Percentiles rank a stretch among this genome's conserved stretches.
Evolutionary conservation across 2,329 filamentous ascomycete species (phyloP).

Genomic region (Hysterium pulicare): DNA sequence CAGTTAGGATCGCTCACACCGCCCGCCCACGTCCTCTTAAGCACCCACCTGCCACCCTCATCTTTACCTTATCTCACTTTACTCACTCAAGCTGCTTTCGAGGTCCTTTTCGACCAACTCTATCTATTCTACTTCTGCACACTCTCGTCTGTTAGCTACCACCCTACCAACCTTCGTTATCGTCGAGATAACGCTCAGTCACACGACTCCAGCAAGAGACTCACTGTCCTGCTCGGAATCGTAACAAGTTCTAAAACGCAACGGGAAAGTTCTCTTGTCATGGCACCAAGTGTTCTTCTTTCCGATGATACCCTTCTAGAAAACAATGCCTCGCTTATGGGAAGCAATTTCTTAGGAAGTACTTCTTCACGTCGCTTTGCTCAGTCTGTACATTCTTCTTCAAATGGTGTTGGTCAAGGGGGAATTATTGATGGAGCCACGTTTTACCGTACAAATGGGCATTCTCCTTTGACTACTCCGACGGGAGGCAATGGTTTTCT

Average conservation of each 20-base stretch:
- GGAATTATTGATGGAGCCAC: not conserved
- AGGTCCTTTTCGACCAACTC: not conserved
- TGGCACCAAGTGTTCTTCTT: constrained; percentile 6
- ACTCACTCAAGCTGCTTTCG: not conserved
- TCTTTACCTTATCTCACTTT: not conserved
- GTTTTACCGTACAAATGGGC: not conserved
- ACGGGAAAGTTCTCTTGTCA: not conserved
- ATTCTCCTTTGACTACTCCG: not conserved
- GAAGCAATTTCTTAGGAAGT: not conserved
- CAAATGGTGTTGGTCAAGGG: not conserved
- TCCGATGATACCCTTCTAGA: not conserved
- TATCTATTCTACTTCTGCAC: not conserved
- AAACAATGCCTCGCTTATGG: not conserved
- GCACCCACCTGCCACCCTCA: not conserved
- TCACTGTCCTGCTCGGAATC: not conserved
- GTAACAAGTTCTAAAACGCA: not conserved
- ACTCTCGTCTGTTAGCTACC: not conserved
- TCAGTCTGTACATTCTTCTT: not conserved
- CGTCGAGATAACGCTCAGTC: not conserved
- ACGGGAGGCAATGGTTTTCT: constrained; percentile 1
- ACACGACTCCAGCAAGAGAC: not conserved
- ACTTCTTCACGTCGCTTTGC: not conserved
- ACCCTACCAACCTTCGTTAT: not conserved
- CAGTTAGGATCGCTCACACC: not conserved
- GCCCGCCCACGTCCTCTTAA: not conserved